Evolutionary conservation across 2,329 filamentous ascomycete species (phyloP).

Genomic region (Cryphonectria carpinicola): DNA sequence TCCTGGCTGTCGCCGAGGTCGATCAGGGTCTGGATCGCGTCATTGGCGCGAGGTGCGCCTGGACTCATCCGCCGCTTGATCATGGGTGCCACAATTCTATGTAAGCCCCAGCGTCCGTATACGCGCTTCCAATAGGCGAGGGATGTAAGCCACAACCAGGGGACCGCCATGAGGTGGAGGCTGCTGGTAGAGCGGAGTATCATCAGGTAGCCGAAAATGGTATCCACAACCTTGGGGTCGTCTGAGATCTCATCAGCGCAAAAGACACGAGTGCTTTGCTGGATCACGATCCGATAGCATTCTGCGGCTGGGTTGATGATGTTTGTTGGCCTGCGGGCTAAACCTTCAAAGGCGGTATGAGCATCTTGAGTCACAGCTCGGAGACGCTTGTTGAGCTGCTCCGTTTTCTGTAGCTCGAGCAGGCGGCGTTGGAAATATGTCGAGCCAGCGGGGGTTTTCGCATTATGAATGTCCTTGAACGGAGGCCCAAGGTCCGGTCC

Average conservation of each 20-base stretch:
- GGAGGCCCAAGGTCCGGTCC: neutral
- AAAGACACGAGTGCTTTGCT: neutral
- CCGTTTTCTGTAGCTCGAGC: constrained; percentile 16
- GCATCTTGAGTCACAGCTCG: neutral
- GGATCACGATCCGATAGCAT: neutral
- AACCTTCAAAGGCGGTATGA: neutral
- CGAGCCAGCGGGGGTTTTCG: constrained; percentile 4
- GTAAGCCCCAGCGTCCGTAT: neutral
- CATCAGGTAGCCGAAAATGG: neutral
- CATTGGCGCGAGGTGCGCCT: neutral
- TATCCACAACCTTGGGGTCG: neutral
- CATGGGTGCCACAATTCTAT: neutral
- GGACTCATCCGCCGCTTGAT: neutral
- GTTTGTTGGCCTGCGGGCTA: neutral
- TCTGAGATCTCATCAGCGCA: constrained; percentile 3
- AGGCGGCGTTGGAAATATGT: constrained; percentile 24
- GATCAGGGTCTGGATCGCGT: neutral
- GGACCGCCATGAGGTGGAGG: neutral
- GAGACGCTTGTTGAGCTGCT: constrained; percentile 17
- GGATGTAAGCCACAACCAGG: neutral
- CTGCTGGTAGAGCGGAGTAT: constrained; percentile 5
- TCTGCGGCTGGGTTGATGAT: neutral
- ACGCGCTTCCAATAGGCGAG: constrained; percentile 7
- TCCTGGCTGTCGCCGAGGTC: neutral
- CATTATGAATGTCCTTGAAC: neutral